These are phyloP conservation scores for Solanum pennellii DNA, from an alignment of 257 asterid genomes.

Conservation along the genomic window DNA sequence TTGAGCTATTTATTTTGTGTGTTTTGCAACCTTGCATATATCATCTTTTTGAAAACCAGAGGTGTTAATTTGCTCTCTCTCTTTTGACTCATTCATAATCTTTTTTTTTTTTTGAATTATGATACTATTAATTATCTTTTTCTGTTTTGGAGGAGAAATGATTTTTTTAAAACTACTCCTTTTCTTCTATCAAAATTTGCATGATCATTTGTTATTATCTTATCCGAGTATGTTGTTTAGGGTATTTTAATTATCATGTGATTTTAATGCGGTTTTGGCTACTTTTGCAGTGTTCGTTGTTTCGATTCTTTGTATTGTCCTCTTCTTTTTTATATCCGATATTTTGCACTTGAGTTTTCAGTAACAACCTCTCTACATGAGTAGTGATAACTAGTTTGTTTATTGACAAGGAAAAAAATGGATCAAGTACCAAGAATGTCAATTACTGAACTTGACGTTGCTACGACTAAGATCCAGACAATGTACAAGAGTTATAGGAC, in stretches of 20 bases:
- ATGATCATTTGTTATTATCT: too few relatives aligned
- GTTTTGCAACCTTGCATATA: background rate
- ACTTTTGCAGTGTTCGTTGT: too few relatives aligned
- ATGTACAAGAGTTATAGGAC: slow-evolving; percentile 40
- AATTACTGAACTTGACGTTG: slow-evolving; percentile 18
- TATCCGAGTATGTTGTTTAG: too few relatives aligned
- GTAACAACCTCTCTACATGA: too few relatives aligned
- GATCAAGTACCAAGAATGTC: background rate
- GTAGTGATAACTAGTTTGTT: background rate
- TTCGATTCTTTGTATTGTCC: too few relatives aligned
- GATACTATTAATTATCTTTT: too few relatives aligned
- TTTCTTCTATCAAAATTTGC: background rate
- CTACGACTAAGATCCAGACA: slow-evolving; percentile 35
- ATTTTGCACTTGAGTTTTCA: too few relatives aligned
- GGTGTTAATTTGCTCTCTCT: background rate
- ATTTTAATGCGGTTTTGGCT: too few relatives aligned
- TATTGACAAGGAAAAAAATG: slow-evolving; percentile 2
- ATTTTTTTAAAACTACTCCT: background rate
- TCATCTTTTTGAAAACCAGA: background rate
- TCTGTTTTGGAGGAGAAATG: background rate
- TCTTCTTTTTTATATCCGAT: too few relatives aligned
- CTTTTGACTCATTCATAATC: background rate
- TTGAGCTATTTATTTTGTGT: background rate
- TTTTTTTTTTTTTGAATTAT: too few relatives aligned
- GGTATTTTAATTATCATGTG: too few relatives aligned